Evolutionary conservation across 1,284 basidiomycete genomes (phyloP).

Genomic region (Cyathus olla): DNA sequence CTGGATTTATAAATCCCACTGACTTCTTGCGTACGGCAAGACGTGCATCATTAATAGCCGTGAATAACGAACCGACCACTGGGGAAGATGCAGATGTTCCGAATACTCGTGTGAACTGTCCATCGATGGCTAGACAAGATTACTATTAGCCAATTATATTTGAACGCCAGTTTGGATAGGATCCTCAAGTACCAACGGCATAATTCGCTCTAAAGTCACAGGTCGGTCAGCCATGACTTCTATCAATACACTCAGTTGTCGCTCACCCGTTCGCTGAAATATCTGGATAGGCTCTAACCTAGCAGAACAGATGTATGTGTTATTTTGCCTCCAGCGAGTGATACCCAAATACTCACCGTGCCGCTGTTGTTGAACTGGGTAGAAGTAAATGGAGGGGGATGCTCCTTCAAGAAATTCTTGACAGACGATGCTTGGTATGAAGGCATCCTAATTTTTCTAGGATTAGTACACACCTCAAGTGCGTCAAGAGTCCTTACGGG

Average conservation of each 20-base stretch:
- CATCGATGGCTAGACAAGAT: constrained; percentile 28
- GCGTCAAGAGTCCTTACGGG: neutral
- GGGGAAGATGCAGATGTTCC: constrained; percentile 52
- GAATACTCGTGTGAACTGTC: constrained; percentile 44
- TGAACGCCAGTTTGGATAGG: neutral
- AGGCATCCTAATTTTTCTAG: constrained; percentile 1
- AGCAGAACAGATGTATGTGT: neutral
- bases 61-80: constrained; percentile 55
- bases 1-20: constrained; percentile 52
- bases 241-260: neutral
- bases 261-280: constrained; percentile 54
- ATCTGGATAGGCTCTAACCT: constrained; percentile 60
- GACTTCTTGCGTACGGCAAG: constrained; percentile 52
- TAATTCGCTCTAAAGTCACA: constrained; percentile 54
- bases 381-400: constrained; percentile 53
- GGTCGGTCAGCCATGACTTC: neutral
- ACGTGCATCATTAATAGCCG: constrained; percentile 59
- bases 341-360: constrained; percentile 38
- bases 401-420: constrained; percentile 35
- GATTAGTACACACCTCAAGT: neutral
- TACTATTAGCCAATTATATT: neutral
- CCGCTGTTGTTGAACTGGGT: constrained; percentile 61
- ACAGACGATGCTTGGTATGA: constrained; percentile 1
- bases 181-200: constrained; percentile 30
- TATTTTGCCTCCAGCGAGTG: neutral